These are phyloP conservation scores for Corylus heterophylla DNA, from an alignment of 306 rosid species.

Conservation along the genomic window DNA sequence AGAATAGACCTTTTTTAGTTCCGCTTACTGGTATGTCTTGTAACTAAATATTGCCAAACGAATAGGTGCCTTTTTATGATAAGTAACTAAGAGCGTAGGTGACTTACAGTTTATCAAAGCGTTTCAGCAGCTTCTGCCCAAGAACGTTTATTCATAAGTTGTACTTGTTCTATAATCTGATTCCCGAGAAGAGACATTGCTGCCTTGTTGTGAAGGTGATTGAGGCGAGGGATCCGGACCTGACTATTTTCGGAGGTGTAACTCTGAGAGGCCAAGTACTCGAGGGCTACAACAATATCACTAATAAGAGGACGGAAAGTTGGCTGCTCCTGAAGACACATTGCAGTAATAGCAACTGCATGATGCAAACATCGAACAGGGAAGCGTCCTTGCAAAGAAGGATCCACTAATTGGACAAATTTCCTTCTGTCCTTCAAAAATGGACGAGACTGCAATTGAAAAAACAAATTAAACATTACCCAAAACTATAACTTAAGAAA, in stretches of 20 bases:
- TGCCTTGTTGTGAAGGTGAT: constrained; percentile 36
- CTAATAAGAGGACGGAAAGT: constrained; percentile 79
- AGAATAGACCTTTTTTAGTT: not conserved
- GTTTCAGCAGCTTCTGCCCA: constrained; percentile 21
- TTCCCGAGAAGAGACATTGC: constrained; percentile 23
- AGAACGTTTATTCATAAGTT: constrained; percentile 36
- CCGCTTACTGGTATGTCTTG: not conserved
- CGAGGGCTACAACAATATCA: constrained; percentile 90
- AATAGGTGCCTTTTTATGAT: constrained; percentile 18
- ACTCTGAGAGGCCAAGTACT: constrained; percentile 75
- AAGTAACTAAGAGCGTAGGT: constrained; percentile 1
- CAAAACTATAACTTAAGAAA: not conserved
- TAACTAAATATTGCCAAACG: not conserved
- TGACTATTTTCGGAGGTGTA: constrained; percentile 19
- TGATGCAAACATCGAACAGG: constrained; percentile 88
- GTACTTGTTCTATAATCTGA: constrained; percentile 41
- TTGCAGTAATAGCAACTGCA: constrained; percentile 89
- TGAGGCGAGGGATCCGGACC: constrained; percentile 18
- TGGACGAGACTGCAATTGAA: constrained; percentile 51
- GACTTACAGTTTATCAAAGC: constrained; percentile 40
- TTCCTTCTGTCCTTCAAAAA: constrained; percentile 55
- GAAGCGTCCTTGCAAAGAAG: constrained; percentile 68
- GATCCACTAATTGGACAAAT: constrained; percentile 63
- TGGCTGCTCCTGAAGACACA: constrained; percentile 97
- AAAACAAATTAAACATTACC: not conserved